Evolutionary conservation across 805 yeast genomes (phyloP).

Genomic region (Saturnispora serradocipensis): DNA sequence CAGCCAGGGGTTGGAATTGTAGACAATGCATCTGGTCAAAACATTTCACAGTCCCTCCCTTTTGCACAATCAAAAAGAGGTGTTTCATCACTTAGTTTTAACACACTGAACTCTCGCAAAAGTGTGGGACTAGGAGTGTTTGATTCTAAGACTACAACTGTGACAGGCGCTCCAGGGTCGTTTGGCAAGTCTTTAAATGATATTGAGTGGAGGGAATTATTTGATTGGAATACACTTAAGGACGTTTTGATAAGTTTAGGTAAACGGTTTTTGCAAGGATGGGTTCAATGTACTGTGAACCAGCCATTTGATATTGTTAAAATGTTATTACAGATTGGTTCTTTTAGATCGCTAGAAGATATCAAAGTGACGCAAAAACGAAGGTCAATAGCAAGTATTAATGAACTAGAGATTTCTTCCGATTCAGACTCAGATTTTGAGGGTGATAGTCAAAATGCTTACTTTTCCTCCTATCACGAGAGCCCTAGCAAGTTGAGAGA

Average conservation of each 20-base stretch:
- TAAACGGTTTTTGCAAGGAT: constrained; percentile 56
- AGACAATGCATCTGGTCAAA: constrained; percentile 26
- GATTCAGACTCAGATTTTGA: constrained; percentile 24
- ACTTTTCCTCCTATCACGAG: constrained; percentile 20
- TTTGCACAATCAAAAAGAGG: constrained; percentile 14
- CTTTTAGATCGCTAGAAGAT: constrained; percentile 30
- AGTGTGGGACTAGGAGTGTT: constrained; percentile 9
- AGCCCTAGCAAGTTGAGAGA: constrained; percentile 18
- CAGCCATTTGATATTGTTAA: constrained; percentile 88
- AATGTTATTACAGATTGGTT: constrained; percentile 72
- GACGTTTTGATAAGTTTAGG: constrained; percentile 50
- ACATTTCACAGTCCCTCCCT: constrained; percentile 28
- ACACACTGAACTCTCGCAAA: neutral
- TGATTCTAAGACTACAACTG: constrained; percentile 9
- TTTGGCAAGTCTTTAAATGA: constrained; percentile 25
- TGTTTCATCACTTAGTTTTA: neutral
- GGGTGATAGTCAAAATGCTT: constrained; percentile 11
- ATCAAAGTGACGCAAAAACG: neutral
- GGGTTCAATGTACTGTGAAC: constrained; percentile 56
- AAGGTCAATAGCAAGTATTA: neutral
- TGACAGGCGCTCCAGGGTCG: neutral
- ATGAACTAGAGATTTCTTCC: constrained; percentile 1
- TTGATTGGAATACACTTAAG: constrained; percentile 48
- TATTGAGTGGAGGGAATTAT: constrained; percentile 56
- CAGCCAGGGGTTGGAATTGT: constrained; percentile 28